phyloP scores from a whole-genome alignment of 2,329 filamentous ascomycete species.

The Nothophoma quercina region DNA sequence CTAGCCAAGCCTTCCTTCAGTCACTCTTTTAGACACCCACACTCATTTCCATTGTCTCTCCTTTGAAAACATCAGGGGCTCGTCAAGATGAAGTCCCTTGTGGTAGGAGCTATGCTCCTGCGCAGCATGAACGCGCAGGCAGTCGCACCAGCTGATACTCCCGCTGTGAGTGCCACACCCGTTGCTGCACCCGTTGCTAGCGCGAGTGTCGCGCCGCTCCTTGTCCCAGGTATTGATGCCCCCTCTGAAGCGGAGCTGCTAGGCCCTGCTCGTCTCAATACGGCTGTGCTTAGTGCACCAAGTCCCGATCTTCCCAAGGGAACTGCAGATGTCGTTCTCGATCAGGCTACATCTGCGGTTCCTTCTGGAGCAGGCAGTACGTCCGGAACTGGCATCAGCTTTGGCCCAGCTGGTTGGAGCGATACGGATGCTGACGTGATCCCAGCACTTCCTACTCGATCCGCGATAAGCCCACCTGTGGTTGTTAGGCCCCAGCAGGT shows the following conservation, averaged over 20 bases:
- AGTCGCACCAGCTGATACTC: not conserved
- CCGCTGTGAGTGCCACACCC: not conserved
- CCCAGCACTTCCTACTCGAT: no score
- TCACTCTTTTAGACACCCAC: slow-evolving; percentile 16
- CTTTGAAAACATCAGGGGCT: slow-evolving; percentile 3
- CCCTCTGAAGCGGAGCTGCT: slow-evolving; percentile 6
- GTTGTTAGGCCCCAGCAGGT: no score
- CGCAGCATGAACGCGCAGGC: slow-evolving; percentile 13
- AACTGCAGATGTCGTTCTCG: slow-evolving; percentile 12
- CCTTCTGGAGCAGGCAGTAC: slow-evolving; percentile 1
- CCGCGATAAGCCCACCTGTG: no score
- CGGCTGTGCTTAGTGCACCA: not conserved
- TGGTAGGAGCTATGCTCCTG: slow-evolving; percentile 19
- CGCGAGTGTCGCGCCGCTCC: not conserved
- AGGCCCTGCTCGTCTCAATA: not conserved
- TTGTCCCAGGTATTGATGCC: slow-evolving; percentile 9
- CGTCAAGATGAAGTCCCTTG: slow-evolving; percentile 17
- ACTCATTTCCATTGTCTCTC: slow-evolving; percentile 18
- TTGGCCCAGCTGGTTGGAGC: not conserved
- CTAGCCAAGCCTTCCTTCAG: slow-evolving; percentile 21
- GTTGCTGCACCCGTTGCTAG: not conserved
- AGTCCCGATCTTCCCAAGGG: not conserved
- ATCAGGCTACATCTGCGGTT: not conserved
- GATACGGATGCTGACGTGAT: not conserved
- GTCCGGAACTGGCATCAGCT: slow-evolving; percentile 6